A percentile compares a stretch with the other conserved stretches of the same genome.
Conservation (phyloP, 2,329 filamentous ascomycete species). For the Fusarium tricinctum region DNA sequence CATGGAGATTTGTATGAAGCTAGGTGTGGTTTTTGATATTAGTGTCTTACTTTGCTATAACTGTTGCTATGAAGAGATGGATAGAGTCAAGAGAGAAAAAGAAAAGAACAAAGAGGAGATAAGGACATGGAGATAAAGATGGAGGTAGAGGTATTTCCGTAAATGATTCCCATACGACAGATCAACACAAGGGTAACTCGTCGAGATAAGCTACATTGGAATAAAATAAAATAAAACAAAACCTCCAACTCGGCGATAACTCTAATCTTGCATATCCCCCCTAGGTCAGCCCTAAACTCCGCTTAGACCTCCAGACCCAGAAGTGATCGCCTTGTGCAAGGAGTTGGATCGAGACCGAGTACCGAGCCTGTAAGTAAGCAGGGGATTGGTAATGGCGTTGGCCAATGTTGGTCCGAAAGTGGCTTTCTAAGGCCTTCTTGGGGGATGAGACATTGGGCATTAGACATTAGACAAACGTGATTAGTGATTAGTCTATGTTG, state of each 20-base stretch:
- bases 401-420: constrained; percentile 37
- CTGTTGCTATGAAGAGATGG: background rate
- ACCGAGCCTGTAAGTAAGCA: constrained; percentile 15
- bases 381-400: constrained; percentile 46
- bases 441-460: background rate
- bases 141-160: too few species aligned
- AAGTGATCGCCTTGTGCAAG: background rate
- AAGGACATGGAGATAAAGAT: background rate
- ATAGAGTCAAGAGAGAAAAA: background rate
- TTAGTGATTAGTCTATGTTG: background rate
- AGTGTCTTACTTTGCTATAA: background rate
- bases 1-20: background rate
- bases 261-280: constrained; percentile 35
- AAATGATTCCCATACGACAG: too few species aligned
- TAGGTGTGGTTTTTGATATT: too few species aligned
- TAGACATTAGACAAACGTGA: too few species aligned
- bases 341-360: constrained; percentile 22
- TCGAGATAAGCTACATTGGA: constrained; percentile 4
- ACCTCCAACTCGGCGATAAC: constrained; percentile 9
- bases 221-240: too few species aligned
- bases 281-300: constrained; percentile 46
- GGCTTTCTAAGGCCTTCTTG: constrained; percentile 6
- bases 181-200: background rate
- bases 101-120: too few species aligned
- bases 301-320: constrained; percentile 38